Evolutionary conservation across 352 stramenopile genomes (phyloP), one percentile per base, ranked within the genome.

Genomic region (Phytophthora podocarpi): DNA sequence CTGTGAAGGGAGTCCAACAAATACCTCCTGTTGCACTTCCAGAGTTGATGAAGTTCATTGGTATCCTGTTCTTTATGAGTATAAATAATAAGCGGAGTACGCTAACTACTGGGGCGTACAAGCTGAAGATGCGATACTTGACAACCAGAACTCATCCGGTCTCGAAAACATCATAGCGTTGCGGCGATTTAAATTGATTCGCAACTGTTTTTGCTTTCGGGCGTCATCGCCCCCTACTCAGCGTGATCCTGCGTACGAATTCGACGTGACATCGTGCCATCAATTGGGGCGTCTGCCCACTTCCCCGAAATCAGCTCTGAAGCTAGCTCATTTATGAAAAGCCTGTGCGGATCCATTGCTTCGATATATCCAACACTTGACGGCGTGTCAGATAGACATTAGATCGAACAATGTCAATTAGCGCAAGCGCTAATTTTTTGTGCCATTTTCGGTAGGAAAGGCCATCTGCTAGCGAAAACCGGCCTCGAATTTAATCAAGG

Each of bases 241-340:
- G n/a, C n/a, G 28, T 15, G 52, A 69, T 24, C 16, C 50, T 3
- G 55, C 1, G 51, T 51, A 7, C 41, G 63, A 41, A 74, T 78
- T 26, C 57, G 64, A 2, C 39, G n/a, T n/a, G n/a, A n/a, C n/a
- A n/a, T n/a, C n/a, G n/a, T n/a, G n/a, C n/a, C n/a, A n/a, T n/a
- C n/a, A n/a, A n/a, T n/a, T n/a, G n/a, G n/a, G n/a, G n/a, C n/a
- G n/a, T n/a, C n/a, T n/a, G n/a, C n/a, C n/a, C n/a, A n/a, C n/a
- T n/a, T n/a, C n/a, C n/a, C n/a, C n/a, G n/a, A n/a, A n/a, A n/a
- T n/a, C n/a, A n/a, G n/a, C n/a, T n/a, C n/a, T n/a, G n/a, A n/a
- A n/a, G n/a, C n/a, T n/a, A n/a, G n/a, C n/a, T n/a, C n/a, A n/a
- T n/a, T n/a, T n/a, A n/a, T n/a, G n/a, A n/a, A n/a, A n/a, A n/a